Percentiles rank a stretch among this genome's conserved stretches.
phyloP scores from a whole-genome alignment of 2,329 filamentous ascomycete species.

The Pseudogymnoascus sp. region DNA sequence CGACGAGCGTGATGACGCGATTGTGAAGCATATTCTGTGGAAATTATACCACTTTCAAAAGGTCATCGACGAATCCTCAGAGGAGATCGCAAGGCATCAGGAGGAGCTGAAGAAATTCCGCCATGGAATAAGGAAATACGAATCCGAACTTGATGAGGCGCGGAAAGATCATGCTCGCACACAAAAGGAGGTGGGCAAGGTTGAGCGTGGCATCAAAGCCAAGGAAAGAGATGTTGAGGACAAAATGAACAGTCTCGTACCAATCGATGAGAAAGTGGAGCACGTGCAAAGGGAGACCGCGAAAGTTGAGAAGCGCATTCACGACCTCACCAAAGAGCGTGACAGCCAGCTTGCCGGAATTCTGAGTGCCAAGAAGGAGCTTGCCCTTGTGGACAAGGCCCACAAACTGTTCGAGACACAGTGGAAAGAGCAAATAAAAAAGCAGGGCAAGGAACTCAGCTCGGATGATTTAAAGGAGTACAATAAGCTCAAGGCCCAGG shows the following conservation, averaged over 20 bases:
- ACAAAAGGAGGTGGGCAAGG: conserved; percentile 65
- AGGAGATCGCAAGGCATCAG: conserved; percentile 85
- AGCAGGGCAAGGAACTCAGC: conserved; percentile 78
- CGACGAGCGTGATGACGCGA: conserved; percentile 80
- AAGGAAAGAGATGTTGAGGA: conserved; percentile 86
- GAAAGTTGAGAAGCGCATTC: conserved; percentile 58
- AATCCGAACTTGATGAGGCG: conserved; percentile 70
- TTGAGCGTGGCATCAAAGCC: conserved; percentile 75
- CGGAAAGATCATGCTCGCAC: conserved; percentile 75
- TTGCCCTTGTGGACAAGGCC: conserved; percentile 80
- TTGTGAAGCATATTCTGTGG: conserved; percentile 91
- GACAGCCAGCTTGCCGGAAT: conserved; percentile 62
- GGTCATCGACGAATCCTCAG: conserved; percentile 83
- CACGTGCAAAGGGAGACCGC: conserved; percentile 66
- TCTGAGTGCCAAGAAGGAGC: conserved; percentile 68
- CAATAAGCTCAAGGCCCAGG: conserved; percentile 72
- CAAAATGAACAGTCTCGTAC: conserved; percentile 75
- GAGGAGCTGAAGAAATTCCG: conserved; percentile 90
- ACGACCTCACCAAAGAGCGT: conserved; percentile 66
- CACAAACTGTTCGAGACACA: conserved; percentile 82
- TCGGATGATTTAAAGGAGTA: conserved; percentile 86
- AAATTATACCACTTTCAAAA: conserved; percentile 94
- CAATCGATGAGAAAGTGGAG: conserved; percentile 84
- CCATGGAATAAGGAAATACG: conserved; percentile 78
- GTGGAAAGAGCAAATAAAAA: conserved; percentile 75